A percentile compares a stretch with the other conserved stretches of the same genome.
These are phyloP conservation scores for Tolypocladium guangdongense DNA, from an alignment of 2,329 filamentous ascomycete genomes.

Conservation along the genomic window DNA sequence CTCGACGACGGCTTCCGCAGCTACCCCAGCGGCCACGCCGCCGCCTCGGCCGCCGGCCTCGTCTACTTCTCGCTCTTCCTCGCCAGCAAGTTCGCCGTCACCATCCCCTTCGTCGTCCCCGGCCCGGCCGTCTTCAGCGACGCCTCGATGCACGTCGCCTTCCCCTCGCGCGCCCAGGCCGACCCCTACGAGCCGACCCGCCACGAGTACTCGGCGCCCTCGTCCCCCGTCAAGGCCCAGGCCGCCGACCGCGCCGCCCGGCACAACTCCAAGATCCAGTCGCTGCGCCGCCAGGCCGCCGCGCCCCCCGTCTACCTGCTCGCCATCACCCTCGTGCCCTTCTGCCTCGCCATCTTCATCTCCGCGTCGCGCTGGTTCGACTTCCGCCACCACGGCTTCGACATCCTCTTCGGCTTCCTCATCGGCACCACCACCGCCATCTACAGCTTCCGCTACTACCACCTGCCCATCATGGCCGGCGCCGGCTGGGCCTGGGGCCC, in stretches of 20 bases:
- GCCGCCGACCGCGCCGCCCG: constrained; percentile 8
- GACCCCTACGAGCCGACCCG: constrained; percentile 23
- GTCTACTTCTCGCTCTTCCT: constrained; percentile 82
- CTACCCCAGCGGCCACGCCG: constrained; percentile 48
- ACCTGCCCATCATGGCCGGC: constrained; percentile 62
- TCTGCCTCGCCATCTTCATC: constrained; percentile 69
- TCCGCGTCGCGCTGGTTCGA: constrained; percentile 79
- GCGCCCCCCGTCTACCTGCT: constrained; percentile 75
- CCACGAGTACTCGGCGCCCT: constrained; percentile 5
- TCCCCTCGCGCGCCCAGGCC: constrained; percentile 54
- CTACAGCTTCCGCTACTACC: constrained; percentile 76
- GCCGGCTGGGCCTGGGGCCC: constrained; percentile 87
- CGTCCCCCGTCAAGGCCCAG: constrained; percentile 15
- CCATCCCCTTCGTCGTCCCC: constrained; percentile 55
- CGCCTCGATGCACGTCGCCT: constrained; percentile 48
- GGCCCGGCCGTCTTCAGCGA: constrained; percentile 31
- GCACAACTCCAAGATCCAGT: constrained; percentile 22
- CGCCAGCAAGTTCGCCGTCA: constrained; percentile 69
- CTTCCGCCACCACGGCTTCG: constrained; percentile 85
- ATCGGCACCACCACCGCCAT: constrained; percentile 64
- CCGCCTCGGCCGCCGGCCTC: constrained; percentile 66
- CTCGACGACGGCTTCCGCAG: constrained; percentile 76
- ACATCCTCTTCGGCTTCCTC: constrained; percentile 74
- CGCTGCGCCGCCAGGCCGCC: constrained; percentile 58
- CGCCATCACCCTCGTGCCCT: constrained; percentile 56